Base-by-base conservation (phyloP, 2,329 filamentous ascomycete species). In the Juglanconis oblonga region DNA sequence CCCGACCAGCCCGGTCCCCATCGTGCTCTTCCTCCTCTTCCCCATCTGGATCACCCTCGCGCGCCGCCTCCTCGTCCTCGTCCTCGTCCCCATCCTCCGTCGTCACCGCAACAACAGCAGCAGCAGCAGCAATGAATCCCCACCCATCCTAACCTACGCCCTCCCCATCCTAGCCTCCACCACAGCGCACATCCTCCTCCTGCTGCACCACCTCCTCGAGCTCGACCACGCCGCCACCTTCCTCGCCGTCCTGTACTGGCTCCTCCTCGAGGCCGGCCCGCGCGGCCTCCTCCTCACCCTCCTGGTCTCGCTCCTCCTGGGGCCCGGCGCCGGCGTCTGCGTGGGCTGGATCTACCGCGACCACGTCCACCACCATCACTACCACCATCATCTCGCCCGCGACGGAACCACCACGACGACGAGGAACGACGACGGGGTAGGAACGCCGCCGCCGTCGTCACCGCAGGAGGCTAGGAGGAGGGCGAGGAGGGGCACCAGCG, bases 211-310 rank as follows among this genome's bases (percentile, higher is more conserved):
- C 17, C 78, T 81, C 55, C 74, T 84, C 56, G 74, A 77, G 66
- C 76, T 84, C 51, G 76, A 84, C 62, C 63, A 73, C 5, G 68
- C 75, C 31, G 81, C 78, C 62, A 71, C 81, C 49, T 72, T 69
- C 2, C 69, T 78, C 64, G 81, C 81, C 1, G 76, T 82, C 4
- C 63, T 83, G 36, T 84, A 83, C 67, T 84, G 81, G 81, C 69
- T 83, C 38, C 68, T 82, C 44, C 78, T 80, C 14, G 81, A 84
- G 68, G 76, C 77, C 0, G 80, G 81, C 17, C 77, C 77, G 74
- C 68, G 70, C 8, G 70, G 70, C 5, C 67, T 67, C 4, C 42
- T 65, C 1, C 57, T 70, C 9, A 67, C 71, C 63, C 53, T 72
- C 5, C 64, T 61, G 5, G 57, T 64, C 0, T 71, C 72, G 0